Percentiles rank a stretch among this genome's conserved stretches.
These are phyloP conservation scores for Carallia brachiata DNA, from an alignment of 345 rosid species.

Conservation along the genomic window DNA sequence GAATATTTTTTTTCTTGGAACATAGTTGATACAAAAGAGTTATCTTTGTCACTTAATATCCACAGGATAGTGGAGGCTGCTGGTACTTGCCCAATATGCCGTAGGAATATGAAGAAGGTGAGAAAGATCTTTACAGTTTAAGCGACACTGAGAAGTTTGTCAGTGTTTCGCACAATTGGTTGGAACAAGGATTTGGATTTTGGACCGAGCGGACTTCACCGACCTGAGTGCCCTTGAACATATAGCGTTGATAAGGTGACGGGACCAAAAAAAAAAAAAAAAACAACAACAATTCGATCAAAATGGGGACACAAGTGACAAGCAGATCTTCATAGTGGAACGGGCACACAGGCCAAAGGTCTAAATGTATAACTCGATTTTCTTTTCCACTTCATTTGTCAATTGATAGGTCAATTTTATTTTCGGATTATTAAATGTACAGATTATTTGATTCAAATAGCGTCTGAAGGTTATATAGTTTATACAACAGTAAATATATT, in stretches of 20 bases:
- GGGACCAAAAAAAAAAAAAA: too few species aligned
- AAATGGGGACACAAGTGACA: too few species aligned
- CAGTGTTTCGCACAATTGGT: not conserved
- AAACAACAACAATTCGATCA: too few species aligned
- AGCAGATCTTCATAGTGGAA: too few species aligned
- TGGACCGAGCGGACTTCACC: not conserved
- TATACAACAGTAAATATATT: too few species aligned
- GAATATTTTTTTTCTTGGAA: not conserved
- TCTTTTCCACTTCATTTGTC: not conserved
- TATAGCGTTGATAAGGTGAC: not conserved
- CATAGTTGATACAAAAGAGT: not conserved
- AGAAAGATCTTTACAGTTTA: slow-evolving; percentile 79
- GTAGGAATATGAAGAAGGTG: slow-evolving; percentile 83
- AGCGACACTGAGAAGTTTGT: not conserved
- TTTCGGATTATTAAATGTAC: too few species aligned
- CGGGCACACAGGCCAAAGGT: not conserved
- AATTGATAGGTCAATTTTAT: not conserved
- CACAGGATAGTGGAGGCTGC: slow-evolving; percentile 82
- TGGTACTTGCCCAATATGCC: slow-evolving; percentile 84
- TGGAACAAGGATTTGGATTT: not conserved
- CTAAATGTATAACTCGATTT: not conserved
- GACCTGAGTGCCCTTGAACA: too few species aligned
- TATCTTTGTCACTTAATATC: slow-evolving; percentile 1
- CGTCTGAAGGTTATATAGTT: too few species aligned
- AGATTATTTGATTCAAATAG: too few species aligned